Percentiles rank a stretch among this genome's conserved stretches.
phyloP scores from a whole-genome alignment of 169 alveolate species.

The Theileria orientalis region DNA sequence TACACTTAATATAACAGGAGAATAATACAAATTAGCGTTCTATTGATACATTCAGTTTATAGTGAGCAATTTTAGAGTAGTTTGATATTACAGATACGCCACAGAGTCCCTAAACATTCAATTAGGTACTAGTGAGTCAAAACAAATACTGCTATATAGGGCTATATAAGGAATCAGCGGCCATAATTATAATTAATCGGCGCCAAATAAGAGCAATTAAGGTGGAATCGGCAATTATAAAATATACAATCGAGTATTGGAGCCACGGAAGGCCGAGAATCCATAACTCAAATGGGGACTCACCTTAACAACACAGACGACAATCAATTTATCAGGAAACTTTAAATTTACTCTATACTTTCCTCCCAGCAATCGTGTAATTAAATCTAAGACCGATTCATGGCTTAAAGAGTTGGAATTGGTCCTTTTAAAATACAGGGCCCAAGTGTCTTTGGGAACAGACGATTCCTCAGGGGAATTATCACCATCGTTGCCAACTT shows the following conservation, averaged over 20 bases:
- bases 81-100: conserved; percentile 51
- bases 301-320: conserved; percentile 75
- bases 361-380: conserved; percentile 64
- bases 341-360: conserved; percentile 66
- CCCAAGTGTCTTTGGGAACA: conserved; percentile 62
- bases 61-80: conserved; percentile 55
- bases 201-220: too few relatives aligned
- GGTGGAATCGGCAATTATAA: too few relatives aligned
- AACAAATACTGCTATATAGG: too few relatives aligned
- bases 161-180: conserved; percentile 16
- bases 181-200: too few relatives aligned
- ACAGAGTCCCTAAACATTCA: conserved; percentile 50
- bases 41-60: conserved; percentile 49
- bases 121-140: too few relatives aligned
- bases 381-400: conserved; percentile 59
- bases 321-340: conserved; percentile 67
- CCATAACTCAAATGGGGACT: too few relatives aligned
- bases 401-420: conserved; percentile 64
- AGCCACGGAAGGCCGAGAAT: too few relatives aligned
- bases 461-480: not conserved
- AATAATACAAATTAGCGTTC: conserved; percentile 26
- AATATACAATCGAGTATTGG: too few relatives aligned
- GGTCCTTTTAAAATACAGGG: conserved; percentile 64
- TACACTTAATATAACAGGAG: too few relatives aligned
- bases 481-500: not conserved